Conservation (phyloP, 768 basidiomycete species). For the Rhodotorula toruloides region DNA sequence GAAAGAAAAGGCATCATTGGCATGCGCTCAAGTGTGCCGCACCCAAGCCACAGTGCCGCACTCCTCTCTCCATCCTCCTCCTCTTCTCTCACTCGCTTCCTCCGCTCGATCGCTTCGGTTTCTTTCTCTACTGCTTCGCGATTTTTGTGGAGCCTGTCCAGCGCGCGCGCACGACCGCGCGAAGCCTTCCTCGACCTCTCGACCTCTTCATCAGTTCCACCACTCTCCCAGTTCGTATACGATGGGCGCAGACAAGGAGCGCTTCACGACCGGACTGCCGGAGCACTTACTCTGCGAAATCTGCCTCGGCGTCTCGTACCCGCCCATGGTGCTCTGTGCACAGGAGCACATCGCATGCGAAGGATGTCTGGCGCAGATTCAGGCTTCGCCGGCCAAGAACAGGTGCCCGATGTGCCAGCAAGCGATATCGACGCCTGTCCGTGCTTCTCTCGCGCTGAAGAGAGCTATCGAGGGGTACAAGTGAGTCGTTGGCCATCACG, state of each 20-base stretch:
- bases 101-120: no score
- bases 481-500: not conserved
- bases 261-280: not conserved
- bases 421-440: not conserved
- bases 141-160: no score
- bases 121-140: no score
- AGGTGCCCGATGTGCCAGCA: not conserved
- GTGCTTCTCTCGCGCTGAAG: not conserved
- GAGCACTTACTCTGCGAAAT: not conserved
- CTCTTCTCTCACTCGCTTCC: no score
- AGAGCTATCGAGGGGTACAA: not conserved
- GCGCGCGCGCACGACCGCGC: not conserved
- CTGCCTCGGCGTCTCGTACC: not conserved
- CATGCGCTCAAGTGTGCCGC: no score
- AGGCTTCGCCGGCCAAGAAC: no score
- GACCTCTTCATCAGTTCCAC: no score
- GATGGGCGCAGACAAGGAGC: not conserved
- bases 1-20: no score
- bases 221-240: not conserved
- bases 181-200: no score
- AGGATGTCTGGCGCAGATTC: not conserved
- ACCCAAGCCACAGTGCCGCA: no score
- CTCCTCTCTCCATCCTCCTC: no score
- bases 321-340: not conserved
- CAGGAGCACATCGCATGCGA: not conserved